Percentiles rank a stretch among this genome's conserved stretches.
Evolutionary conservation across 139 green algal genomes (phyloP).

Genomic region (Micromonas pusilla): DNA sequence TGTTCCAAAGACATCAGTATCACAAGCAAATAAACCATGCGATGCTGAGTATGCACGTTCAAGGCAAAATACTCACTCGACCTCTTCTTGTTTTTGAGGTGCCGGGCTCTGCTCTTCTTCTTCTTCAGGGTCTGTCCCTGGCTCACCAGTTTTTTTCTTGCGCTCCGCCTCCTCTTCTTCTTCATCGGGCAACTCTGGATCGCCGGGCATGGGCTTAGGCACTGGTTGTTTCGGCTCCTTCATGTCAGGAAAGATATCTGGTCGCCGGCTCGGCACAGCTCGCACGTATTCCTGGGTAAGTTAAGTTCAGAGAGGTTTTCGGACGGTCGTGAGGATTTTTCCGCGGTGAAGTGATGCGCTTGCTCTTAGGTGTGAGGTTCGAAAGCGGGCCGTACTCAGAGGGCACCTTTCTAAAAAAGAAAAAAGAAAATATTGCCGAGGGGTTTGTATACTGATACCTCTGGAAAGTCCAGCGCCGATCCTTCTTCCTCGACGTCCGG

Average conservation of each 20-base stretch:
- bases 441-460: not conserved
- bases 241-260: slow-evolving; percentile 25
- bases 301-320: too few species aligned
- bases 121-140: slow-evolving; percentile 3
- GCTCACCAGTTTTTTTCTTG: slow-evolving; percentile 14
- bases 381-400: too few species aligned
- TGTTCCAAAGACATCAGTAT: too few species aligned
- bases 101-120: not conserved
- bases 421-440: not conserved
- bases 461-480: slow-evolving; percentile 18
- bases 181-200: slow-evolving; percentile 22
- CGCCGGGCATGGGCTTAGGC: slow-evolving; percentile 11
- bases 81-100: not conserved
- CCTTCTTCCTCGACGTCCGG: slow-evolving; percentile 3
- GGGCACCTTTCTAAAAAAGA: too few species aligned
- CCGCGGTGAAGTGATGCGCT: too few species aligned
- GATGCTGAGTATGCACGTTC: too few species aligned
- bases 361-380: too few species aligned
- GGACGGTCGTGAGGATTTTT: too few species aligned
- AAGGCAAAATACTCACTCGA: slow-evolving; percentile 5
- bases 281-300: slow-evolving; percentile 16
- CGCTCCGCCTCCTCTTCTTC: slow-evolving; percentile 16
- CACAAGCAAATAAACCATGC: too few species aligned
- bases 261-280: slow-evolving; percentile 15
- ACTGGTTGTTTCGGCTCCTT: slow-evolving; percentile 14